Evolutionary conservation across 1,139 yeast species (phyloP).

Genomic region (Torulaspora globosa): DNA sequence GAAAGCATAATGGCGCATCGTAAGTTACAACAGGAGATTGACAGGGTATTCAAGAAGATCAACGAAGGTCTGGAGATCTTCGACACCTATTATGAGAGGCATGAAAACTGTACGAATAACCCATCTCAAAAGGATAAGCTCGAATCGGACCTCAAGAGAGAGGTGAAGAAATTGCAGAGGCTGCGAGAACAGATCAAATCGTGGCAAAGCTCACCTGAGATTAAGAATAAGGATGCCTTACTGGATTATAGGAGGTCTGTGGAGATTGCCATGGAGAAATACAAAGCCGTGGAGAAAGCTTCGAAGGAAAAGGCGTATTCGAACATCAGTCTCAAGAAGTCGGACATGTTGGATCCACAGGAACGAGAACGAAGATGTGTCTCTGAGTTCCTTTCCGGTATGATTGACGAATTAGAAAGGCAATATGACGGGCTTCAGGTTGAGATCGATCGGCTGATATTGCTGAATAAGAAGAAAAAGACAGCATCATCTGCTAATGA

Average conservation of each 20-base stretch:
- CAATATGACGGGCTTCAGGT: constrained; percentile 61
- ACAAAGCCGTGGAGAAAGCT: constrained; percentile 71
- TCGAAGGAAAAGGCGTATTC: constrained; percentile 74
- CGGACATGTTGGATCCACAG: constrained; percentile 57
- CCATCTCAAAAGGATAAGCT: constrained; percentile 69
- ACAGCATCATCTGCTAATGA: constrained; percentile 47
- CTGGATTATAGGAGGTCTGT: constrained; percentile 61
- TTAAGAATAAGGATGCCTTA: constrained; percentile 62
- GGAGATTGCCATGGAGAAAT: constrained; percentile 78
- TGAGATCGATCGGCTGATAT: constrained; percentile 48
- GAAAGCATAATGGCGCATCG: constrained; percentile 53
- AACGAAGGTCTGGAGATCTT: constrained; percentile 68
- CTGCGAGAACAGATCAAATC: constrained; percentile 73
- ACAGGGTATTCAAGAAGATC: constrained; percentile 72
- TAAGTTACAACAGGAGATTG: constrained; percentile 71
- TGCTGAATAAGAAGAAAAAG: constrained; percentile 46
- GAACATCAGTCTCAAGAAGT: constrained; percentile 50
- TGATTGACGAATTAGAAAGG: constrained; percentile 59
- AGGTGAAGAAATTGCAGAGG: constrained; percentile 68
- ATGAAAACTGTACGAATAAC: constrained; percentile 55
- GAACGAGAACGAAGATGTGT: constrained; percentile 58
- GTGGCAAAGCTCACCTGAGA: constrained; percentile 70
- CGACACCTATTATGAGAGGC: constrained; percentile 66
- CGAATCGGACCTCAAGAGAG: constrained; percentile 67
- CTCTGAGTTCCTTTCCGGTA: constrained; percentile 53